These are phyloP conservation scores for Beta lomatogona DNA, from an alignment of 179 eudicot genomes.

Conservation along the genomic window DNA sequence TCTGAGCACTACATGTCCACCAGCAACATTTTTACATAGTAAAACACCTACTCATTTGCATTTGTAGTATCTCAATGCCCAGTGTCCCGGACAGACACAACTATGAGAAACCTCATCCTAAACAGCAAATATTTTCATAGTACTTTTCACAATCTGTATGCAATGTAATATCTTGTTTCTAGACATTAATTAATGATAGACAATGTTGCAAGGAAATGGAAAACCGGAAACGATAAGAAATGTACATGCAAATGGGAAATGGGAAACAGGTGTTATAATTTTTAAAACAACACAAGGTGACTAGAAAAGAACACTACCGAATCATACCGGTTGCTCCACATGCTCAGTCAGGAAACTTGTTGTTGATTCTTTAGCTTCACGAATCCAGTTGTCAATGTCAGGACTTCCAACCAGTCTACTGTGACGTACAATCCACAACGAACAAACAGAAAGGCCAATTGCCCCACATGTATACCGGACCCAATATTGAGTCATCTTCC, in stretches of 20 bases:
- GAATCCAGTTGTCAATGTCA: conserved; percentile 91
- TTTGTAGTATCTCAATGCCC: not conserved
- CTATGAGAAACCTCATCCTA: not conserved
- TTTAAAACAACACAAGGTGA: not conserved
- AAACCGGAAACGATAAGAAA: too few species aligned
- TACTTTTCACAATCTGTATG: not conserved
- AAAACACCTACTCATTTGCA: not conserved
- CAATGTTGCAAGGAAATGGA: too few species aligned
- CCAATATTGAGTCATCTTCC: conserved; percentile 74
- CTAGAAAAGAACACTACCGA: conserved; percentile 16
- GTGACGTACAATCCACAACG: conserved; percentile 83
- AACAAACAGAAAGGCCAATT: conserved; percentile 76
- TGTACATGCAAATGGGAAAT: too few species aligned
- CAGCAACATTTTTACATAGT: not conserved
- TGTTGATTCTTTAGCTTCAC: conserved; percentile 83
- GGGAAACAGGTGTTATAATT: not conserved
- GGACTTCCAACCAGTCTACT: conserved; percentile 91
- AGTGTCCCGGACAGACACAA: conserved; percentile 6
- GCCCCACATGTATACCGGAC: conserved; percentile 79
- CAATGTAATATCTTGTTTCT: not conserved
- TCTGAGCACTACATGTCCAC: not conserved
- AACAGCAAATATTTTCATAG: not conserved
- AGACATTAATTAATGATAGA: not conserved
- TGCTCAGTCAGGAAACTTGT: conserved; percentile 82
- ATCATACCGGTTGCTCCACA: conserved; percentile 89